Conservation (phyloP, 2,329 filamentous ascomycete genomes). For the Xylaria polymorpha region DNA sequence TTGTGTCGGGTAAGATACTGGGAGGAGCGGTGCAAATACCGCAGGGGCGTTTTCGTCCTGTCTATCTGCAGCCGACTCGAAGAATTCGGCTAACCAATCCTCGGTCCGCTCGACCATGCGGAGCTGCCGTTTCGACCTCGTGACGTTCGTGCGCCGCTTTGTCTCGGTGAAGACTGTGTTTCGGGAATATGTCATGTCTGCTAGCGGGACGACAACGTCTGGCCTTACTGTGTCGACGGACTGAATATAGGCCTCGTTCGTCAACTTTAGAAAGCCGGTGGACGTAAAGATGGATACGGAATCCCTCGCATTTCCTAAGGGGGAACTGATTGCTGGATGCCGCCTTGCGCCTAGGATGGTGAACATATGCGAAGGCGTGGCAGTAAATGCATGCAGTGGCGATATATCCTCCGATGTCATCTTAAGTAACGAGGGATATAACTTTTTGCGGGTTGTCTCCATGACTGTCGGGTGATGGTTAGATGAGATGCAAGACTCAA, state of each 20-base stretch:
- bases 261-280: slow-evolving; percentile 81
- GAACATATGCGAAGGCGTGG: slow-evolving; percentile 72
- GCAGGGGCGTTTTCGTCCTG: slow-evolving; percentile 51
- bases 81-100: slow-evolving; percentile 79
- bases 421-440: slow-evolving; percentile 62
- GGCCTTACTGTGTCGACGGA: slow-evolving; percentile 75
- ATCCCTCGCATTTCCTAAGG: slow-evolving; percentile 75
- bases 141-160: slow-evolving; percentile 61
- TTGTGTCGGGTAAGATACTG: slow-evolving; percentile 79
- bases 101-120: slow-evolving; percentile 91
- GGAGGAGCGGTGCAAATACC: slow-evolving; percentile 76
- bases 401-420: slow-evolving; percentile 55
- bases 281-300: slow-evolving; percentile 85
- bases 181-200: slow-evolving; percentile 73
- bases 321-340: slow-evolving; percentile 78
- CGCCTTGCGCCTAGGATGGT: slow-evolving; percentile 82
- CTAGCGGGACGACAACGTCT: slow-evolving; percentile 82
- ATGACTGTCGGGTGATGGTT: slow-evolving; percentile 58
- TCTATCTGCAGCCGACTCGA: slow-evolving; percentile 56
- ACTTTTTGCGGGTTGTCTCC: slow-evolving; percentile 57
- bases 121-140: slow-evolving; percentile 77
- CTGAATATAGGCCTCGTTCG: slow-evolving; percentile 74
- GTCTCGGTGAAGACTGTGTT: slow-evolving; percentile 60
- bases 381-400: slow-evolving; percentile 80
- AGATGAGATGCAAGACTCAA: slow-evolving; percentile 15